Evolutionary conservation across 2,329 filamentous ascomycete species (phyloP), one percentile per base, ranked within the genome.

Genomic region (Nigrospora oryzae): DNA sequence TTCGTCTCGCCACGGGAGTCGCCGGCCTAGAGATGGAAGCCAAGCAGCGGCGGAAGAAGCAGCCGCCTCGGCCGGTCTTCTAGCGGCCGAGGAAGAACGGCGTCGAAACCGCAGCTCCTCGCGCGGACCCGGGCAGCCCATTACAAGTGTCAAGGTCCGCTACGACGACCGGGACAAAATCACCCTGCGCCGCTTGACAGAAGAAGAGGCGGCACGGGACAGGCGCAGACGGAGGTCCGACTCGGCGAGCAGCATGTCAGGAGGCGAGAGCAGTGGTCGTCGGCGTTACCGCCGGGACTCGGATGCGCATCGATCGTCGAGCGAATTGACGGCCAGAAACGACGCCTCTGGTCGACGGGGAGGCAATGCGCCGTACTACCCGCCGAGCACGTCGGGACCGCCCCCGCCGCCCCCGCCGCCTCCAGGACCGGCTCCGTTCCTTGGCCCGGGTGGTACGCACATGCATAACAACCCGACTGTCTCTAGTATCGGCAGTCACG

Each of bases 91-190:
- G 52, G 70, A 77, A 52, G 70, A 73, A 35, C 49, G 61, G 42
- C 54, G 60, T 31, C 60, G 68, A 31, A 61, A 68, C 31, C 62
- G 63, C 19, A 68, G 66, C 44, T 64, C 63, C 42, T 65, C 66
- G 23, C 66, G 63, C 6, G 59, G 43, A 11, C 38, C 61, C 5
- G 72, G 70, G 53, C 66, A 70, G 31, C 68, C 74, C 3, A 68
- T 79, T 31, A n/a, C n/a, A n/a, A 77, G 75, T 54, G 73, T 83
- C 46, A 80, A 77, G 56, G 63, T 83, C 45, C 68, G 82, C 39
- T 74, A 81, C 50, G 75, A 80, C 51, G 78, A 83, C 53, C 71
- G 70, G 31, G 74, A 79, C 49, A 80, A 80, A 50, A 72, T 84
- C 46, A 84, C 79, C 13, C 63, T 84, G 36, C 72, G 79, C 34